These are phyloP conservation scores for Lasiodiplodia gonubiensis DNA, from an alignment of 2,329 filamentous ascomycete genomes.

Conservation along the genomic window DNA sequence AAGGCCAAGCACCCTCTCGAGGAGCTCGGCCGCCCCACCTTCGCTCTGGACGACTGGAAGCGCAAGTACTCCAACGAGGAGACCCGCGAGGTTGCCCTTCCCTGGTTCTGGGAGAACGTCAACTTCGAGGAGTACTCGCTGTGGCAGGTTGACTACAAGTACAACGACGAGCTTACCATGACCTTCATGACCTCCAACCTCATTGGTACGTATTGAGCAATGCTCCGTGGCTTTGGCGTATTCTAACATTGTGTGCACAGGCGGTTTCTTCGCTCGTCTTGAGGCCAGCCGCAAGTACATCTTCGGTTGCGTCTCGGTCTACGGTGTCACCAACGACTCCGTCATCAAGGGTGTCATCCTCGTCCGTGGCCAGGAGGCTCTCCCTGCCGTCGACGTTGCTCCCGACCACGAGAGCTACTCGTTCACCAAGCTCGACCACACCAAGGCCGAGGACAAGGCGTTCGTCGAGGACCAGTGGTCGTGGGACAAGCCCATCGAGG, in stretches of 20 bases:
- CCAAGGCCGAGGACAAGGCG: slow-evolving; percentile 81
- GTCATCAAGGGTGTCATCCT: slow-evolving; percentile 93
- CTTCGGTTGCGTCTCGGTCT: slow-evolving; percentile 90
- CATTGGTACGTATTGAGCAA: slow-evolving; percentile 65
- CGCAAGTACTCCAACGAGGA: slow-evolving; percentile 98
- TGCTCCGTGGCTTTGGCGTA: neutral
- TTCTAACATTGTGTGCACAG: slow-evolving; percentile 41
- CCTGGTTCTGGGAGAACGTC: slow-evolving; percentile 98
- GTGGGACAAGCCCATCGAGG: slow-evolving; percentile 83
- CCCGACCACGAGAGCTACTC: slow-evolving; percentile 96
- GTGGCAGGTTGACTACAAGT: slow-evolving; percentile 97
- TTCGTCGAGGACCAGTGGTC: slow-evolving; percentile 88
- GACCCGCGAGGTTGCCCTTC: slow-evolving; percentile 78
- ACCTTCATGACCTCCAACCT: slow-evolving; percentile 99
- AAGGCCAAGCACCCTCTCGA: slow-evolving; percentile 98
- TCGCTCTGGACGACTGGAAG: slow-evolving; percentile 97
- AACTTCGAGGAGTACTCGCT: slow-evolving; percentile 95
- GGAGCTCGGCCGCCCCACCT: slow-evolving; percentile 75
- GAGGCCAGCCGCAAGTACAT: slow-evolving; percentile 98
- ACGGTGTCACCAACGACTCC: slow-evolving; percentile 85
- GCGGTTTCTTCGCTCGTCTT: slow-evolving; percentile 96
- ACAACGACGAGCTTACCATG: slow-evolving; percentile 96
- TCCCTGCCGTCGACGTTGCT: slow-evolving; percentile 92
- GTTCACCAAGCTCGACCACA: slow-evolving; percentile 95
- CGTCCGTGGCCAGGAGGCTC: slow-evolving; percentile 86